Base-by-base conservation (phyloP, 2,329 filamentous ascomycete species). In the Colletotrichum sp. region DNA sequence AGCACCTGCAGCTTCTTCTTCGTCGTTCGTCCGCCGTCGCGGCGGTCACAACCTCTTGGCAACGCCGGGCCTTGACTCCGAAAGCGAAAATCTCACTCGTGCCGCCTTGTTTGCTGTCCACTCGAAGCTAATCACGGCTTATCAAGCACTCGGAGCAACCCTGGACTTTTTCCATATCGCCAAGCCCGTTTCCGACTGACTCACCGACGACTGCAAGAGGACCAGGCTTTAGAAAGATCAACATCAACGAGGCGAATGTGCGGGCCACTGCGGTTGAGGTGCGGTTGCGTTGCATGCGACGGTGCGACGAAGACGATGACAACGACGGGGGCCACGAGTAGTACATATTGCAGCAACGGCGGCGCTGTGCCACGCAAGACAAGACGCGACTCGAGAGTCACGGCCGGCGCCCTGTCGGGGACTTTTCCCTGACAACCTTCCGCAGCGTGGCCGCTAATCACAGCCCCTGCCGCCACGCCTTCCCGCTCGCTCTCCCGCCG, bases 21-120 rank as follows among this genome's bases (percentile, higher is more conserved):
- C 65, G 10, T 52, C 43, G 43, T 73, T 74, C 67, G 39, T 65
- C 71, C 71, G 67, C 71, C 71, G 67, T 68, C 14, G 28, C 67
- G 67, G 67, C 61, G 32, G 59, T 57, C 52, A 12, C 14, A 43
- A 14, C n/a, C 30, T 5, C 48, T 67, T 64, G 26, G 43, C 36
- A 52, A 30, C 24, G 16, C 68, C 68, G 60, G 59, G 43, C 59
- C 39, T 65, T 28, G 6, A 68, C 14, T 66, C 48, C 64, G 48
- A 48, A 43, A 59, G 21, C 26, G 14, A 12, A 18, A 55, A 66
- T 57, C 63, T 72, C 34, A 10, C 32, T 59, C 32, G 43, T 26
- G n/a, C 12, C 30, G 32, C 18, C 28, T 43, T 12, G 32, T n/a
- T 14, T 30, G 24, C 24, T 16, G n/a, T 48, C 24, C 13, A 36